These are phyloP conservation scores for Xylaria sp. DNA, from an alignment of 2,329 filamentous ascomycete genomes.

Conservation along the genomic window DNA sequence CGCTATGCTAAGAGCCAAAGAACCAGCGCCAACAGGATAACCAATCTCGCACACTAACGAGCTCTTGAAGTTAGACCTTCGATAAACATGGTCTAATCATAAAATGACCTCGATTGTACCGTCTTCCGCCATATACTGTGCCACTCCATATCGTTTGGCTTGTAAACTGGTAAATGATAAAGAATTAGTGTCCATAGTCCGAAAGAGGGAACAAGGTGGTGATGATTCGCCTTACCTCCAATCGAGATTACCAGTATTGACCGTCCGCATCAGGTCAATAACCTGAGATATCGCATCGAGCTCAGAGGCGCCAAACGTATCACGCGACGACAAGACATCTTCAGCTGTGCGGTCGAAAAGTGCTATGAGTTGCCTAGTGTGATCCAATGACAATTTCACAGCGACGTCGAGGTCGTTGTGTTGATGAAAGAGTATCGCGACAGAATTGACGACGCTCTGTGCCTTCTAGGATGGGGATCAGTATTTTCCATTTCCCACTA, in stretches of 20 bases:
- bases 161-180: slow-evolving; percentile 32
- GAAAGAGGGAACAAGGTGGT: neutral
- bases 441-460: slow-evolving; percentile 46
- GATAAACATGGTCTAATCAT: slow-evolving; percentile 25
- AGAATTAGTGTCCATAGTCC: slow-evolving; percentile 18
- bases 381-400: slow-evolving; percentile 44
- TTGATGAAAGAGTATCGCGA: slow-evolving; percentile 47
- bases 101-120: slow-evolving; percentile 42
- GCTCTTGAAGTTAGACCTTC: neutral
- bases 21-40: neutral
- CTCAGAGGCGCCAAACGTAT: slow-evolving; percentile 35
- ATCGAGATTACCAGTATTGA: slow-evolving; percentile 46
- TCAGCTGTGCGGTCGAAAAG: slow-evolving; percentile 43
- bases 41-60: neutral
- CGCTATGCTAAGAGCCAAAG: neutral
- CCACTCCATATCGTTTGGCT: slow-evolving; percentile 42
- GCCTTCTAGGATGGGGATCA: slow-evolving; percentile 36
- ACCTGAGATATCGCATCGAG: slow-evolving; percentile 39
- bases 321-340: slow-evolving; percentile 36
- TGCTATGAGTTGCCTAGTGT: slow-evolving; percentile 40
- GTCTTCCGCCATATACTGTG: slow-evolving; percentile 31
- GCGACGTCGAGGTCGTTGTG: slow-evolving; percentile 43
- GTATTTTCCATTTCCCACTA: neutral
- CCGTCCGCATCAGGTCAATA: slow-evolving; percentile 41
- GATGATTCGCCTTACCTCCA: slow-evolving; percentile 43